phyloP scores from a whole-genome alignment of 1,139 yeast species.

The Hemisphaericaspora subhashii region DNA sequence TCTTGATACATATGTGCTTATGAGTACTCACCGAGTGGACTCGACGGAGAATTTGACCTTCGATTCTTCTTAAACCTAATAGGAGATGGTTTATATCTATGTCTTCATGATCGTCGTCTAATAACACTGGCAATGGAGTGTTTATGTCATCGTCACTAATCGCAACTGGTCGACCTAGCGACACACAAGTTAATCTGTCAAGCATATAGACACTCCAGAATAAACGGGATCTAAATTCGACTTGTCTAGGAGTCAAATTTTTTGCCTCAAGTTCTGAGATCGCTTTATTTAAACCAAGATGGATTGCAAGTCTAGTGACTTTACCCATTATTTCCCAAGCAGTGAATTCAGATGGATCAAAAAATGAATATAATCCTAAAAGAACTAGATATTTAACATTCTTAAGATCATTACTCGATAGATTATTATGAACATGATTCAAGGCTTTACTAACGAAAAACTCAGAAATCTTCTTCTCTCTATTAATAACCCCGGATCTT shows the following conservation, averaged over 20 bases:
- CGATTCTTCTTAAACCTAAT: conserved; percentile 40
- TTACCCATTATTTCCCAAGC: conserved; percentile 52
- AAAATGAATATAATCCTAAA: conserved; percentile 45
- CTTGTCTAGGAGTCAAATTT: conserved; percentile 26
- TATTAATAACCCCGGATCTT: conserved; percentile 28
- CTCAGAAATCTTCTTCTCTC: conserved; percentile 26
- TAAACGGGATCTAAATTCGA: conserved; percentile 41
- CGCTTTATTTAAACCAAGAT: conserved; percentile 43
- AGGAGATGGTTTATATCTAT: conserved; percentile 38
- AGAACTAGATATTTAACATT: conserved; percentile 39
- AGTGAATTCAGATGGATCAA: conserved; percentile 43
- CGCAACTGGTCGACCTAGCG: conserved; percentile 45
- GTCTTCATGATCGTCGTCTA: conserved; percentile 37
- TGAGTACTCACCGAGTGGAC: conserved; percentile 37
- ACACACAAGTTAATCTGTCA: conserved; percentile 44
- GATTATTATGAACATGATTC: conserved; percentile 27
- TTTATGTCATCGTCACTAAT: conserved; percentile 48
- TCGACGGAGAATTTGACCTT: conserved; percentile 39
- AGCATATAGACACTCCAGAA: conserved; percentile 54
- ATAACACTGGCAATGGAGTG: conserved; percentile 35
- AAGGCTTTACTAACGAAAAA: conserved; percentile 20
- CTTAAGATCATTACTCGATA: conserved; percentile 32
- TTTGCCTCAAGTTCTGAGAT: conserved; percentile 23
- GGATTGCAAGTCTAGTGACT: conserved; percentile 39
- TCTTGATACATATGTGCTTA: conserved; percentile 5